These are phyloP conservation scores for Friedmanniomyces simplex DNA, from an alignment of 495 filamentous ascomycete species.

Conservation along the genomic window DNA sequence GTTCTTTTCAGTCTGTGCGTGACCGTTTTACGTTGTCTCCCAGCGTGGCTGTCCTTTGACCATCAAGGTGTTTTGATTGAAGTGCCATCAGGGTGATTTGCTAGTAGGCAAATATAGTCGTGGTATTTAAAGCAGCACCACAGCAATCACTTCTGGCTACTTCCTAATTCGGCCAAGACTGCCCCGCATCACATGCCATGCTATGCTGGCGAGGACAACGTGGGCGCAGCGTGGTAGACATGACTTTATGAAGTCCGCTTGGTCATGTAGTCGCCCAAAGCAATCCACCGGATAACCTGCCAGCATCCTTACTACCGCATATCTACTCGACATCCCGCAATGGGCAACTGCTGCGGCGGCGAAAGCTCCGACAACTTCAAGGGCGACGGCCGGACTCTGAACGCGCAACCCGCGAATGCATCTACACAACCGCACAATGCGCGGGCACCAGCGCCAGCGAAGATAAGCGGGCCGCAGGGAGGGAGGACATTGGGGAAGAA, in stretches of 20 bases:
- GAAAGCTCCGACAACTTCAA: slow-evolving; percentile 18
- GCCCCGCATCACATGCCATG: too few relatives aligned
- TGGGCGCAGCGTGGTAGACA: too few relatives aligned
- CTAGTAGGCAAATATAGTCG: neutral
- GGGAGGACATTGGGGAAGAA: slow-evolving; percentile 12
- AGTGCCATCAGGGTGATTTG: neutral
- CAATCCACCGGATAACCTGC: neutral
- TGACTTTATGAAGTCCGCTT: neutral
- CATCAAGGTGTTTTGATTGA: neutral
- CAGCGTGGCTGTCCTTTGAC: neutral
- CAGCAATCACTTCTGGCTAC: too few relatives aligned
- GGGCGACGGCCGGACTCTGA: slow-evolving; percentile 21
- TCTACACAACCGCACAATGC: slow-evolving; percentile 6
- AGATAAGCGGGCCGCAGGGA: slow-evolving; percentile 7
- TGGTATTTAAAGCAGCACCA: neutral
- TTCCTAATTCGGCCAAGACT: too few relatives aligned
- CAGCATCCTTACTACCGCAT: neutral
- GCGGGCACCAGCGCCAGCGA: slow-evolving; percentile 9
- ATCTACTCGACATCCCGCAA: slow-evolving; percentile 2
- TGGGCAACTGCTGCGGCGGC: slow-evolving; percentile 25
- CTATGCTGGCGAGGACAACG: too few relatives aligned
- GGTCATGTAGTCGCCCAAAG: neutral
- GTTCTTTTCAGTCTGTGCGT: too few relatives aligned
- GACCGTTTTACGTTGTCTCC: neutral
- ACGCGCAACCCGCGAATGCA: slow-evolving; percentile 7